Conservation (phyloP, 768 basidiomycete species). For the Termitomyces sp. region DNA sequence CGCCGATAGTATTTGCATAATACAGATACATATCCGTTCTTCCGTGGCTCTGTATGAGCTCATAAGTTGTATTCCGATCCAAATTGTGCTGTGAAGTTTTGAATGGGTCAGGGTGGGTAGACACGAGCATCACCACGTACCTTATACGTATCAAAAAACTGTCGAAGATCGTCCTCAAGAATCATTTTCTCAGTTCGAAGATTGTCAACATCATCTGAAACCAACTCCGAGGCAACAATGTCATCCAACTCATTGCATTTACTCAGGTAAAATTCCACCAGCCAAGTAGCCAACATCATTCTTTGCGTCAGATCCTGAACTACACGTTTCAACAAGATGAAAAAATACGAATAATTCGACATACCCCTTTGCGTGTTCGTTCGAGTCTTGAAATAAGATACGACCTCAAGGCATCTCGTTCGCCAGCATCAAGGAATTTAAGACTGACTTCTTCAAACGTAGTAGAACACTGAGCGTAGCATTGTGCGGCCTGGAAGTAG, state of each 20-base stretch:
- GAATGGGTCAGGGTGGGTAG: background rate
- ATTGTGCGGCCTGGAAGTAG: conserved; percentile 90
- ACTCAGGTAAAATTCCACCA: conserved; percentile 94
- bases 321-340: background rate
- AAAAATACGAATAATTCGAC: conserved; percentile 20
- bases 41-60: conserved; percentile 91
- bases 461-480: conserved; percentile 84
- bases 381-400: conserved; percentile 89
- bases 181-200: conserved; percentile 74
- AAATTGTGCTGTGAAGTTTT: conserved; percentile 65
- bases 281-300: conserved; percentile 98
- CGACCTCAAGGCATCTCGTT: conserved; percentile 86
- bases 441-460: conserved; percentile 91
- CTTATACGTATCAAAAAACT: conserved; percentile 94
- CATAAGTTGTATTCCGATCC: conserved; percentile 82
- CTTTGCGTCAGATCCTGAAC: conserved; percentile 85
- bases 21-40: conserved; percentile 89
- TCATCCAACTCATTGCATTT: conserved; percentile 98
- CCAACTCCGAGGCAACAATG: conserved; percentile 81
- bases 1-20: conserved; percentile 80
- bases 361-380: conserved; percentile 75
- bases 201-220: conserved; percentile 81
- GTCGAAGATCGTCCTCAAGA: conserved; percentile 88
- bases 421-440: conserved; percentile 84
- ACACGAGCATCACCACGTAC: conserved; percentile 33